Conservation (phyloP, 1,284 basidiomycete species). For the Cryptococcus depauperatus region DNA sequence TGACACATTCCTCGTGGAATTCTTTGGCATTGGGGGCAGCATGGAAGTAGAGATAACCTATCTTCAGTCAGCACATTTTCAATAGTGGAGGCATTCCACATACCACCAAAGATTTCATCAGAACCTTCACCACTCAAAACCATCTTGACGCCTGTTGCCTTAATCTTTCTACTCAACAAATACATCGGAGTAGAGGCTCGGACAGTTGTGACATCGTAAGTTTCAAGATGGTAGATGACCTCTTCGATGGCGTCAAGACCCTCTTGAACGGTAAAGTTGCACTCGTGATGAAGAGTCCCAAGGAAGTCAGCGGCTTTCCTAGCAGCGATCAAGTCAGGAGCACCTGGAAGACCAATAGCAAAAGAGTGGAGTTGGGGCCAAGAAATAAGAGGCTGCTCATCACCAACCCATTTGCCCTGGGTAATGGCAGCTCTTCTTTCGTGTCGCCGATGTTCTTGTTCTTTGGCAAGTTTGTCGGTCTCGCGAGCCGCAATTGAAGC, state of each 20-base stretch:
- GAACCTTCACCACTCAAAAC: conserved; percentile 96
- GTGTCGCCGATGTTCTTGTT: conserved; percentile 64
- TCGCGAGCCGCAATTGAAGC: conserved; percentile 94
- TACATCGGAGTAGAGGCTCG: conserved; percentile 82
- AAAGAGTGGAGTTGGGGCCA: conserved; percentile 99
- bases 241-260: conserved; percentile 96
- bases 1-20: conserved; percentile 94
- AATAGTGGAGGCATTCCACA: conserved; percentile 12
- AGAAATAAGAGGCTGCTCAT: conserved; percentile 60
- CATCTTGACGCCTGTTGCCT: conserved; percentile 99
- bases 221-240: conserved; percentile 97
- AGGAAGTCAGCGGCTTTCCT: conserved; percentile 88
- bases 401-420: conserved; percentile 32
- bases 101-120: conserved; percentile 94
- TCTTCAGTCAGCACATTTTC: neutral
- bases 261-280: conserved; percentile 97
- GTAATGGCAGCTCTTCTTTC: conserved; percentile 38
- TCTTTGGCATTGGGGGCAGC: conserved; percentile 82
- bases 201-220: conserved; percentile 97
- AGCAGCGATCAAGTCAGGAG: conserved; percentile 91
- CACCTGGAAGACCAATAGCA: conserved; percentile 90
- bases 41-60: conserved; percentile 99
- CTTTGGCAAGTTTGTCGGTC: conserved; percentile 81
- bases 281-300: conserved; percentile 95
- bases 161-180: conserved; percentile 94